Evolutionary conservation across 805 yeast species (phyloP).

Genomic region (Ogataea thermomethanolica): DNA sequence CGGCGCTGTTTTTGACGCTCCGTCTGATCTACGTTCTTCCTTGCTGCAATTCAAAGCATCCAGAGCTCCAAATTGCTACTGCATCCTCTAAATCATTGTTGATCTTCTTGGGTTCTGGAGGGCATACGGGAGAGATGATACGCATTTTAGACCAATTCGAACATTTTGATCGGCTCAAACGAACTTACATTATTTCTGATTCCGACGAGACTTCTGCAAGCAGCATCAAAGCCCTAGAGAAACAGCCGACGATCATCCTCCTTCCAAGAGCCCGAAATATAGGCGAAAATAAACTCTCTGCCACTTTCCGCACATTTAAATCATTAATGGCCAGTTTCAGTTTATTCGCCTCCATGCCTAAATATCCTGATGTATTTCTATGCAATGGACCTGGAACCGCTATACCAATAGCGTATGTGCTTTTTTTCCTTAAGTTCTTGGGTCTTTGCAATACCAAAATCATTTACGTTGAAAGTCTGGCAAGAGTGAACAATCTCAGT

Average conservation of each 20-base stretch:
- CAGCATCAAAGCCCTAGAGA: conserved; percentile 39
- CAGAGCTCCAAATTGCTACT: not conserved
- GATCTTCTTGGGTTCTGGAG: conserved; percentile 90
- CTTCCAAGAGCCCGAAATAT: conserved; percentile 36
- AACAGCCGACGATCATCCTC: conserved; percentile 23
- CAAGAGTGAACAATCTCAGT: conserved; percentile 73
- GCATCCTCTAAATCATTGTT: conserved; percentile 32
- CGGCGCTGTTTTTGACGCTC: conserved; percentile 3
- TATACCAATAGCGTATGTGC: conserved; percentile 60
- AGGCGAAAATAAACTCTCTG: conserved; percentile 33
- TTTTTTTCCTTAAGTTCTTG: conserved; percentile 48
- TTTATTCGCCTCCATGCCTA: conserved; percentile 9
- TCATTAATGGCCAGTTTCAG: conserved; percentile 29
- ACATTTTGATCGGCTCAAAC: conserved; percentile 19
- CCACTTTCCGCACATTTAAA: conserved; percentile 32
- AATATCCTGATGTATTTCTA: conserved; percentile 33
- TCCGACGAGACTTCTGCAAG: conserved; percentile 44
- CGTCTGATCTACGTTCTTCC: conserved; percentile 27
- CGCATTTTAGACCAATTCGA: conserved; percentile 49
- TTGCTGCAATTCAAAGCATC: conserved; percentile 7
- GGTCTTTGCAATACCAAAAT: conserved; percentile 52
- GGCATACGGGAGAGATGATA: conserved; percentile 96
- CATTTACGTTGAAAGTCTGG: conserved; percentile 81
- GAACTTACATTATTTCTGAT: conserved; percentile 37
- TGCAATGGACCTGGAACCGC: conserved; percentile 83